Base-by-base conservation (phyloP, 306 rosid species). In the Alnus rubra region DNA sequence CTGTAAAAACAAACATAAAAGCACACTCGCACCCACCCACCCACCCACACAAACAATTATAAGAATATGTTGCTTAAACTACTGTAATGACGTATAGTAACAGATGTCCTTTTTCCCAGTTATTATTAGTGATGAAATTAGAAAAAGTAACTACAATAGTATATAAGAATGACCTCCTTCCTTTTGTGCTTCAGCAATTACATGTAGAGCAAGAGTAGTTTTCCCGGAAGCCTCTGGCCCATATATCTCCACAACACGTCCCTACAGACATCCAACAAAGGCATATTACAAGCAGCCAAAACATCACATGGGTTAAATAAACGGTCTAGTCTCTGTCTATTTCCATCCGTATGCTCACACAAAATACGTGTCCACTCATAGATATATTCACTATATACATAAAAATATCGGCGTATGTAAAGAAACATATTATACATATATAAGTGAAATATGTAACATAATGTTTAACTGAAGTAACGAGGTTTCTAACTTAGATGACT, bases 161-260 rank as follows among this genome's bases (percentile, higher is more conserved):
- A 54, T 50, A 44, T 63, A 78, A 52, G 78, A 18, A 74, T 69
- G 82, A 93, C 97, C 97, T 91, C 98, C 98, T 84, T 86, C 90
- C 84, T 94, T 92, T 39, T 94, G 98, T 73, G 97, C 92, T 85
- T 94, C 94, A 7, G 98, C 97, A 85, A 94, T 91, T 74, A 91
- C 97, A 79, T 92, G 97, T 58, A 92, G 86, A 67, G 89, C 95
- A 78, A 92, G 97, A 54, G 97, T 94, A 23, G 98, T 91, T 87
- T 91, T 92, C 73, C 97, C 98, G 73, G 98, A 92, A 75, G 97
- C 97, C 86, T 94, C 98, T 33, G 97, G 97, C 70, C 97, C 97
- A 65, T 86, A 94, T 79, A 94, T 89, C 91, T 94, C 97, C 87
- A 88, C 97, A 69, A 94, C 97, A 52, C 97, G 97, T 37, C 98